Percentiles rank a stretch among this genome's conserved stretches.
phyloP scores from a whole-genome alignment of 495 filamentous ascomycete genomes.

The Elasticomyces elasticus region DNA sequence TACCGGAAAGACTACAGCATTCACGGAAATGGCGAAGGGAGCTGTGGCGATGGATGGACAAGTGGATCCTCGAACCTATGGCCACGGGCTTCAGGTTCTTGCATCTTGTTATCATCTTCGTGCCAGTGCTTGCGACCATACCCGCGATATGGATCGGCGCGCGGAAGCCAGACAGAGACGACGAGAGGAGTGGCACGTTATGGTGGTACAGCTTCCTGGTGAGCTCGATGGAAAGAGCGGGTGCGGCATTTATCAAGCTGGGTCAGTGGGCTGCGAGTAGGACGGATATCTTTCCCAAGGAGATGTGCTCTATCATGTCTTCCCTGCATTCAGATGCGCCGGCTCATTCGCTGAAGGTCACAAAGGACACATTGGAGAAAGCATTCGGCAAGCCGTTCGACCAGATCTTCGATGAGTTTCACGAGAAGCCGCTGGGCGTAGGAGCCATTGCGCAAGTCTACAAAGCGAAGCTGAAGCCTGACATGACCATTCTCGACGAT shows the following conservation, averaged over 20 bases:
- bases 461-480: conserved; percentile 80
- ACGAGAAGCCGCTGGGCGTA: conserved; percentile 81
- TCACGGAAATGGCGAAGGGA: conserved; percentile 43
- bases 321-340: conserved; percentile 89
- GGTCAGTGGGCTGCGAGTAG: conserved; percentile 98
- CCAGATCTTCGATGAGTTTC: conserved; percentile 95
- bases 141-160: conserved; percentile 73
- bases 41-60: conserved; percentile 53
- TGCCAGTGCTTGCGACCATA: conserved; percentile 72
- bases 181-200: conserved; percentile 66
- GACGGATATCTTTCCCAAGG: conserved; percentile 91
- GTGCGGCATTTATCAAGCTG: conserved; percentile 97
- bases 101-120: conserved; percentile 77
- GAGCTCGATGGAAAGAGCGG: conserved; percentile 80
- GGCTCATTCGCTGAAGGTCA: conserved; percentile 73
- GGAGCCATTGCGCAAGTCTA: conserved; percentile 98
- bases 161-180: conserved; percentile 47
- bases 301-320: conserved; percentile 89
- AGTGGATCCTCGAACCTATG: conserved; percentile 73
- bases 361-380: conserved; percentile 63
- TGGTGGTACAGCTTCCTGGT: conserved; percentile 96
- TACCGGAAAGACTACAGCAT: conserved; percentile 50
- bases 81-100: conserved; percentile 80
- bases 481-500: conserved; percentile 56
- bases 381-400: conserved; percentile 78